These are phyloP conservation scores for Mycena filopes DNA, from an alignment of 768 basidiomycete genomes.

Conservation along the genomic window DNA sequence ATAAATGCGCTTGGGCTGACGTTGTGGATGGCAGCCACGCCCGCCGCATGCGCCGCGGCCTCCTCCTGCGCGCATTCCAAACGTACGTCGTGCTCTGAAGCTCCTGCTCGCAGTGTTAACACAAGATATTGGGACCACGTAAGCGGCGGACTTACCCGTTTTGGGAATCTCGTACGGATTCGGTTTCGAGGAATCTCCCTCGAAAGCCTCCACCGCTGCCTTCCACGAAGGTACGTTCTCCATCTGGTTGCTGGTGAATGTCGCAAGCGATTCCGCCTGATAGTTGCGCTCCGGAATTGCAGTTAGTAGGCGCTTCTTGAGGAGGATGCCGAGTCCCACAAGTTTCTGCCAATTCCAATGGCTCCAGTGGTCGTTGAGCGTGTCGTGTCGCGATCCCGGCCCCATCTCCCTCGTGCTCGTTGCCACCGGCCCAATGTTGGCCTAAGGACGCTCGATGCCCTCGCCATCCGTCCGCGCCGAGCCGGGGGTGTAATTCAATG, in stretches of 20 bases:
- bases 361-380: slow-evolving; percentile 49
- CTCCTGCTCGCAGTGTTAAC: slow-evolving; percentile 7
- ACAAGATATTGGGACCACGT: too few species aligned
- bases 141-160: not conserved
- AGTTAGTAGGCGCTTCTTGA: not conserved
- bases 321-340: slow-evolving; percentile 35
- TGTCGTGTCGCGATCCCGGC: too few species aligned
- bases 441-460: slow-evolving; percentile 40
- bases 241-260: not conserved
- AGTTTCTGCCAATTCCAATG: slow-evolving; percentile 50
- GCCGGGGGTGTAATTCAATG: slow-evolving; percentile 40
- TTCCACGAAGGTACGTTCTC: slow-evolving; percentile 1
- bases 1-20: slow-evolving; percentile 33
- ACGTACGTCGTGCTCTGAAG: slow-evolving; percentile 23
- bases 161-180: slow-evolving; percentile 9
- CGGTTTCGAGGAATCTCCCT: not conserved
- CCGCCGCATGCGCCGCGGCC: not conserved
- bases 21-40: slow-evolving; percentile 24
- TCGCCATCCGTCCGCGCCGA: slow-evolving; percentile 48
- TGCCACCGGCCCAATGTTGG: too few species aligned
- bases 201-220: slow-evolving; percentile 16
- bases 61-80: slow-evolving; percentile 32
- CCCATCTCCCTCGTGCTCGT: slow-evolving; percentile 48
- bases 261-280: slow-evolving; percentile 5
- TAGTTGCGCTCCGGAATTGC: not conserved